Base-by-base conservation (phyloP, 164 flowering plant genomes). In the Chloranthus sessilifolius region DNA sequence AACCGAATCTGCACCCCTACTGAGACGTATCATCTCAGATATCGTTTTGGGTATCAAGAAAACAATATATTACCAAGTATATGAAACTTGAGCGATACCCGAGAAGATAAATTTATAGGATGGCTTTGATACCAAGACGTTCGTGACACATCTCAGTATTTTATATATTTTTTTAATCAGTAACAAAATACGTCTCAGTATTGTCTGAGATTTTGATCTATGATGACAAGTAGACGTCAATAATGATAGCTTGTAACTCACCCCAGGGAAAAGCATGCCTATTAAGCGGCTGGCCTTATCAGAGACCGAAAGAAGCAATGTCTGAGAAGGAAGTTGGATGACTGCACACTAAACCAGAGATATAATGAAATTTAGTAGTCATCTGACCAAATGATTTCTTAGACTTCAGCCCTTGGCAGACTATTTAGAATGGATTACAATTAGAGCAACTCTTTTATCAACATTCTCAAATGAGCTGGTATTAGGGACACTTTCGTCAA, bases 241-340 rank as follows among this genome's bases (percentile, higher is more conserved):
- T n/a, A n/a, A n/a, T n/a, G n/a, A 33, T 7, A 7, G 12, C 12
- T 33, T 4, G 27, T 14, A 48, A 48, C 74, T 82, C 62, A 92
- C 99, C 87, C 96, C 99, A 35, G 96, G 96, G 43, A 92, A 92
- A 66, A 92, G 95, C 96, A 88, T 92, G 62, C 99, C 99, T 39
- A 92, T 92, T 74, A 92, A 70, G 53, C 95, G 94, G 67, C 88
- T 79, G 26, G 95, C 91, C 68, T 88, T 92, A 68, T 92, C 95
- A 37, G 95, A 85, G 51, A 88, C 96, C 24, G 96, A 92, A 42
- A 92, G 88, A 61, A 92, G 74, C 72, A 92, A 51, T 4, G 96
- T 92, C 74, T 92, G 99, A 5, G 94, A 85, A 52, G 94, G 94
- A 48, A 92, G 64, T 48, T 88, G 96, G 56, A 92, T 92, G 4